Conservation (phyloP, 106 monocot species). For the Phalaenopsis equestris region DNA sequence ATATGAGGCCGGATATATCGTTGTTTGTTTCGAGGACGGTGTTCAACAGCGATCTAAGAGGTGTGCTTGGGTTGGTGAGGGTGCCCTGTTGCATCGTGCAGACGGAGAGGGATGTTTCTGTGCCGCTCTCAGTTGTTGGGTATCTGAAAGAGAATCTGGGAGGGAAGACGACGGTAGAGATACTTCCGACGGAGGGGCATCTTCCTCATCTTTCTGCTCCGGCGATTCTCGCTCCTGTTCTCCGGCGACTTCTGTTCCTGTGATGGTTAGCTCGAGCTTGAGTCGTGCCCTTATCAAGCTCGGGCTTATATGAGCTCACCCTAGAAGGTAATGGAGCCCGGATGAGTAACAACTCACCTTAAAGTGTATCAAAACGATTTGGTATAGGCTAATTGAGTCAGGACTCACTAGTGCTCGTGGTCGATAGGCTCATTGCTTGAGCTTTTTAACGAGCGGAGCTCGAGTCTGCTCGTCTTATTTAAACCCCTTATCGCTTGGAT, state of each 20-base stretch:
- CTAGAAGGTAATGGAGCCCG: no score
- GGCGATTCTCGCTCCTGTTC: slow-evolving; percentile 44
- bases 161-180: slow-evolving; percentile 63
- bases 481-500: no score
- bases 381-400: no score
- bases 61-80: slow-evolving; percentile 56
- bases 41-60: slow-evolving; percentile 76
- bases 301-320: no score
- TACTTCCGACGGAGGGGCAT: slow-evolving; percentile 77
- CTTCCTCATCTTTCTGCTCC: slow-evolving; percentile 94
- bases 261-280: slow-evolving; percentile 2
- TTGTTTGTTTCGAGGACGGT: slow-evolving; percentile 74
- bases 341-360: no score
- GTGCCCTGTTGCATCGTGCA: slow-evolving; percentile 78
- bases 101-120: slow-evolving; percentile 72
- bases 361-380: no score
- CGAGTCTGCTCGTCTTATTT: no score
- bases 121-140: slow-evolving; percentile 56
- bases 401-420: no score
- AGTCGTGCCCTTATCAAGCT: no score
- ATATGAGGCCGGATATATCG: slow-evolving; percentile 96
- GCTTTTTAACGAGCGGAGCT: no score
- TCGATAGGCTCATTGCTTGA: no score
- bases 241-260: slow-evolving; percentile 53
- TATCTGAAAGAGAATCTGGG: slow-evolving; percentile 73